Percentiles rank a stretch among this genome's conserved stretches.
These are phyloP conservation scores for Fusarium kyushuense DNA, from an alignment of 2,329 filamentous ascomycete species.

Conservation along the genomic window DNA sequence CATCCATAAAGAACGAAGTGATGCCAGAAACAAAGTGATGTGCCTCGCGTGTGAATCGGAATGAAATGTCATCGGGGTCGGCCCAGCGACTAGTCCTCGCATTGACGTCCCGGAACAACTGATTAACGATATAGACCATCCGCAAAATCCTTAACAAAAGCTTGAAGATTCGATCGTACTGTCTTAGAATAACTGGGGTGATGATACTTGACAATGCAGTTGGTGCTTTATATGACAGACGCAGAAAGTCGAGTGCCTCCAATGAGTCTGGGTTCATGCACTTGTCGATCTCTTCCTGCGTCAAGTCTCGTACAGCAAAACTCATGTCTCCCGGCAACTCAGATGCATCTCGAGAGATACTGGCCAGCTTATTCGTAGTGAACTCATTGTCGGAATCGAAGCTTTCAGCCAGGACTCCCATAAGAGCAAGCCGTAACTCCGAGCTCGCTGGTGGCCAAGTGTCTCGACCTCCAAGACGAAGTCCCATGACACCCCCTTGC, in stretches of 20 bases:
- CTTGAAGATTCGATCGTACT: conserved; percentile 89
- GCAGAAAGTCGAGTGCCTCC: conserved; percentile 92
- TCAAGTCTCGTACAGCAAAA: conserved; percentile 87
- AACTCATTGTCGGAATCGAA: conserved; percentile 59
- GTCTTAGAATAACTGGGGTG: conserved; percentile 74
- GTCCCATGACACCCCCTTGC: conserved; percentile 79
- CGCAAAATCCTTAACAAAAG: conserved; percentile 81
- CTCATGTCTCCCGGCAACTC: conserved; percentile 76
- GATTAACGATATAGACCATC: conserved; percentile 80
- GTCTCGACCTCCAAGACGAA: conserved; percentile 83
- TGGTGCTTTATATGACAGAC: conserved; percentile 85
- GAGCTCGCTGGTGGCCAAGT: conserved; percentile 95
- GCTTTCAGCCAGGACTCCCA: conserved; percentile 84
- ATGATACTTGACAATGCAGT: conserved; percentile 78
- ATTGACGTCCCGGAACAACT: conserved; percentile 70
- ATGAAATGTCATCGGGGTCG: conserved; percentile 54
- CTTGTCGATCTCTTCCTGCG: conserved; percentile 80
- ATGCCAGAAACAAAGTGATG: conserved; percentile 82
- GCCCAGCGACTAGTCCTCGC: conserved; percentile 52
- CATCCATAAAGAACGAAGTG: conserved; percentile 82
- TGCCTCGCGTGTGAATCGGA: conserved; percentile 79
- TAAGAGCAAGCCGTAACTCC: conserved; percentile 88
- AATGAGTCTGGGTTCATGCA: conserved; percentile 87
- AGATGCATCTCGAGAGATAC: conserved; percentile 49
- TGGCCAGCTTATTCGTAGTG: conserved; percentile 41